These are phyloP conservation scores for Kappamyces sp. DNA, from an alignment of 192 early-diverging fungal species.

Conservation along the genomic window DNA sequence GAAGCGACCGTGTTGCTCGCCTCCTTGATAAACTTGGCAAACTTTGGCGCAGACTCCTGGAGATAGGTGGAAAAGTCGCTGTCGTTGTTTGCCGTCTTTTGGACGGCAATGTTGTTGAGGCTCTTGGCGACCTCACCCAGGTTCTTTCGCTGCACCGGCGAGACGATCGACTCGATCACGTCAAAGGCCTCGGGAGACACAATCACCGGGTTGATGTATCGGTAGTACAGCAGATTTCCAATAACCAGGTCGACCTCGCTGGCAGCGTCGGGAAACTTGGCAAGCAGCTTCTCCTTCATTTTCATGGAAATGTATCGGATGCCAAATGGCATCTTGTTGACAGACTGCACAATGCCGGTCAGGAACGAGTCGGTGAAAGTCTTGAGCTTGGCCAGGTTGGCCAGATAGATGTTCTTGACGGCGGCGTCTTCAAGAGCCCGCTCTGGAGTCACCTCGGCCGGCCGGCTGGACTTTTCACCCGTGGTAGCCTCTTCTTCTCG, in stretches of 20 bases:
- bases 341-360: conserved; percentile 68
- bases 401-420: conserved; percentile 31
- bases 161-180: conserved; percentile 80
- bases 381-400: conserved; percentile 51
- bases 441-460: conserved; percentile 70
- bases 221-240: conserved; percentile 95
- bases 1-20: conserved; percentile 81
- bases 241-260: conserved; percentile 80
- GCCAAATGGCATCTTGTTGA: conserved; percentile 86
- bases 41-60: conserved; percentile 60
- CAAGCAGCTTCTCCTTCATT: conserved; percentile 66
- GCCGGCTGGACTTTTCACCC: conserved; percentile 69
- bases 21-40: conserved; percentile 78
- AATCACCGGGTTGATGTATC: conserved; percentile 97
- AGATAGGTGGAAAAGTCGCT: background rate
- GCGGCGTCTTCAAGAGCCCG: conserved; percentile 80
- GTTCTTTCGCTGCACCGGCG: conserved; percentile 90
- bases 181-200: conserved; percentile 95
- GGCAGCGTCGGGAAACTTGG: conserved; percentile 65
- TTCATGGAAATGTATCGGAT: conserved; percentile 94
- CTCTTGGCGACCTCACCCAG: conserved; percentile 92
- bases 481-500: conserved; percentile 85
- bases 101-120: conserved; percentile 91
- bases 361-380: conserved; percentile 81
- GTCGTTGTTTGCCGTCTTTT: conserved; percentile 50